These are phyloP conservation scores for Starmerella bombicola DNA, from an alignment of 805 yeast genomes.

Conservation along the genomic window DNA sequence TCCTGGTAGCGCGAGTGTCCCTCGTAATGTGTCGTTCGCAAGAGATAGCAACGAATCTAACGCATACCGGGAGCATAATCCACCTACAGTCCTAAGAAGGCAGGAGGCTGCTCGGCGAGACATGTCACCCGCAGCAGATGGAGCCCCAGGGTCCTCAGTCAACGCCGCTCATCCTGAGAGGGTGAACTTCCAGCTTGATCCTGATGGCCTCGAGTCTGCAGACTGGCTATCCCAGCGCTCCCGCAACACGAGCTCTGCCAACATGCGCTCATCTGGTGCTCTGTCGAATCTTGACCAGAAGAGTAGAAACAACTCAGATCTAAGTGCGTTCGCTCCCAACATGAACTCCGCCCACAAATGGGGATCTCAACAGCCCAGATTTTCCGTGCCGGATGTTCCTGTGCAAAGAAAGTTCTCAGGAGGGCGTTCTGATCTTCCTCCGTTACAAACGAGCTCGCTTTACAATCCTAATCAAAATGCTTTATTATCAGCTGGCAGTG, in stretches of 20 bases:
- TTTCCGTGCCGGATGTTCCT: not conserved
- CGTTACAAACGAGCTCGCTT: not conserved
- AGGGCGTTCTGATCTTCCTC: not conserved
- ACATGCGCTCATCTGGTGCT: not conserved
- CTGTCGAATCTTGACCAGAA: not conserved
- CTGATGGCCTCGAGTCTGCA: not conserved
- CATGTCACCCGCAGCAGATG: constrained; percentile 7
- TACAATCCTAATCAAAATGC: not conserved
- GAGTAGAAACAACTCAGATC: not conserved
- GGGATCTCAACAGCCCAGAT: not conserved
- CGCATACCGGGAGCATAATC: constrained; percentile 25
- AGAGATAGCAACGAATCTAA: constrained; percentile 16
- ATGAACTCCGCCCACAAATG: not conserved
- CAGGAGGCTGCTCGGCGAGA: constrained; percentile 21
- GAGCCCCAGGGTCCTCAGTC: not conserved
- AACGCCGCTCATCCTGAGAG: not conserved
- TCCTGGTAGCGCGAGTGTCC: not conserved
- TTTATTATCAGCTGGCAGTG: not conserved
- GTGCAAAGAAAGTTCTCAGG: not conserved
- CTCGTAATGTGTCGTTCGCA: constrained; percentile 21
- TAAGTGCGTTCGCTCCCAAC: not conserved
- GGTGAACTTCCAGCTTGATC: constrained; percentile 2
- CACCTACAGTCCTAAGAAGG: constrained; percentile 23
- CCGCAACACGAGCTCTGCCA: not conserved
- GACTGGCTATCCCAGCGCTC: not conserved